Percentiles rank a stretch among this genome's conserved stretches.
phyloP scores from a whole-genome alignment of 2,329 filamentous ascomycete species.

The Colletotrichum paranaense region DNA sequence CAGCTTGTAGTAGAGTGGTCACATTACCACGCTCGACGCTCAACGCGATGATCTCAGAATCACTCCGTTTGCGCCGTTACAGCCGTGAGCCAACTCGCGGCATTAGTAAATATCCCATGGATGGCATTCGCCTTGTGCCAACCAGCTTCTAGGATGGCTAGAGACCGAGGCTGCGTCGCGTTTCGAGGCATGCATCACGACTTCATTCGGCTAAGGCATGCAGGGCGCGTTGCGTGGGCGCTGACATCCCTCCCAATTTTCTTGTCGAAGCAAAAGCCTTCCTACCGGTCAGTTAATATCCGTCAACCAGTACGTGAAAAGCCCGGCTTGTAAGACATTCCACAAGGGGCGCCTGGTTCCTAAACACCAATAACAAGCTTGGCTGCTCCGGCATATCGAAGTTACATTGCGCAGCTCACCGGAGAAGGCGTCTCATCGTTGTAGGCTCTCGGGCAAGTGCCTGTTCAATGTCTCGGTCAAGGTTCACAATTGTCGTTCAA shows the following conservation, averaged over 20 bases:
- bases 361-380: constrained; percentile 2
- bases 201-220: constrained; percentile 11
- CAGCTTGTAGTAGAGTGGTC: not conserved
- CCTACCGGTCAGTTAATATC: not conserved
- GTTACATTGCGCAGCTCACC: not conserved
- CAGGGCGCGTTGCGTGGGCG: constrained; percentile 1
- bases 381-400: not conserved
- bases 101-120: not conserved
- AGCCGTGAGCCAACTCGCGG: constrained; percentile 2
- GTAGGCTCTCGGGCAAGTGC: not conserved
- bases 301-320: not conserved
- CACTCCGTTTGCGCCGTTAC: not conserved
- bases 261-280: not conserved
- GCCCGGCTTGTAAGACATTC: constrained; percentile 18
- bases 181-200: not conserved
- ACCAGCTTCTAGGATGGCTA: not conserved
- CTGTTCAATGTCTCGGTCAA: constrained; percentile 6
- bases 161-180: not conserved
- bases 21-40: not conserved
- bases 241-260: not conserved
- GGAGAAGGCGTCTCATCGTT: not conserved
- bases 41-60: not conserved
- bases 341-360: not conserved
- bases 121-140: not conserved
- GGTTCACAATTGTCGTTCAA: not conserved